A percentile compares a stretch with the other conserved stretches of the same genome.
These are phyloP conservation scores for Ustulina deusta DNA, from an alignment of 2,329 filamentous ascomycete genomes.

Conservation along the genomic window DNA sequence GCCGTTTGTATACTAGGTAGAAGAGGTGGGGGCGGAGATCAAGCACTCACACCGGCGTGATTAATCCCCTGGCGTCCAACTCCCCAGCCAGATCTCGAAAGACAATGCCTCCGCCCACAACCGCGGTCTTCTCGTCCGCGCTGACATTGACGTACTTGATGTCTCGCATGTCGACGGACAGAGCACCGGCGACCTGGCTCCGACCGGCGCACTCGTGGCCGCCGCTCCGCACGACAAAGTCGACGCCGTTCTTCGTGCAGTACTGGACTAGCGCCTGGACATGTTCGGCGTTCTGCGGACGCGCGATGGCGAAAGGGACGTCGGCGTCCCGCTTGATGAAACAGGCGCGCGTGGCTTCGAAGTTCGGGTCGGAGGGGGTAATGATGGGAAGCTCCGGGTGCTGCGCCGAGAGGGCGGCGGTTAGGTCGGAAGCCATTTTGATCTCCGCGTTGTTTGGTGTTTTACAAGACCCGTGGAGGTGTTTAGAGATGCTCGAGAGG, in stretches of 20 bases:
- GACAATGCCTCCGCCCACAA: slow-evolving; percentile 54
- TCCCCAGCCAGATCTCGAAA: slow-evolving; percentile 45
- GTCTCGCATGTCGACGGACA: slow-evolving; percentile 55
- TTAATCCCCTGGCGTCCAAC: slow-evolving; percentile 49
- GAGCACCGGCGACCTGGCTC: slow-evolving; percentile 48
- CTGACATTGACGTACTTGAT: slow-evolving; percentile 50
- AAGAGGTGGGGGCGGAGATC: background rate
- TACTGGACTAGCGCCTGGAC: slow-evolving; percentile 40
- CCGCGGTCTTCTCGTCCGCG: slow-evolving; percentile 47
- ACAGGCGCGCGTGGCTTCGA: slow-evolving; percentile 39
- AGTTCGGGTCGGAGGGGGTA: slow-evolving; percentile 27
- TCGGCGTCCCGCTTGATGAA: slow-evolving; percentile 32
- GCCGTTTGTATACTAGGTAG: too few relatives aligned
- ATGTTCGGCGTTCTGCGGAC: slow-evolving; percentile 41
- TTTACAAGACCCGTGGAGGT: background rate
- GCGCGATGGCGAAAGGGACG: slow-evolving; percentile 39
- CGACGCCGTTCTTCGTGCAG: slow-evolving; percentile 39
- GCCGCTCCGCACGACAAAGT: slow-evolving; percentile 49
- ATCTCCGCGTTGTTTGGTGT: too few relatives aligned
- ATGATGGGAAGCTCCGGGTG: slow-evolving; percentile 23
- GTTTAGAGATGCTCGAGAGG: background rate
- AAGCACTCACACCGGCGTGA: slow-evolving; percentile 45
- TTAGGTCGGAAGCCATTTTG: slow-evolving; percentile 16
- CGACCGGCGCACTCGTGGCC: slow-evolving; percentile 54
- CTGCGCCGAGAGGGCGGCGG: slow-evolving; percentile 6